phyloP scores from a whole-genome alignment of 768 basidiomycete species.

The Mrakia hoshinonis region DNA sequence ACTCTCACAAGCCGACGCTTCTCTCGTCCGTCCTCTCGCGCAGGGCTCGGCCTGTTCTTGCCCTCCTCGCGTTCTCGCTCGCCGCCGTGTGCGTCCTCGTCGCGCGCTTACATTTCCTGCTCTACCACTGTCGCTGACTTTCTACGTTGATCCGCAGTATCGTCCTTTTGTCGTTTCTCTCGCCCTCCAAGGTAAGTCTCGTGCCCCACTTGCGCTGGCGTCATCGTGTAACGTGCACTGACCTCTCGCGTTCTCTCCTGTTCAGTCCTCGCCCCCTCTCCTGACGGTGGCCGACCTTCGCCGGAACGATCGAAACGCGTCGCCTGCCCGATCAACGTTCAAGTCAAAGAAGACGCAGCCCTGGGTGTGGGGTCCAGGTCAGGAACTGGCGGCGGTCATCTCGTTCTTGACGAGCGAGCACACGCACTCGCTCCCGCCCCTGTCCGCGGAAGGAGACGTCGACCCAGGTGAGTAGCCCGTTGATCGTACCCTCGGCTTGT shows the following conservation, averaged over 20 bases:
- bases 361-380: not conserved
- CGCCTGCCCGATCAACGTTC: not conserved
- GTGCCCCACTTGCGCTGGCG: too few species aligned
- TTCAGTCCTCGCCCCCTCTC: not conserved
- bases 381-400: not conserved
- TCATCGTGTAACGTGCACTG: not conserved
- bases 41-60: not conserved
- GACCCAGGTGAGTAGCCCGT: constrained; percentile 7
- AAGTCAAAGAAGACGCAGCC: not conserved
- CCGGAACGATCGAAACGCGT: not conserved
- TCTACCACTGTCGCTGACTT: not conserved
- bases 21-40: not conserved
- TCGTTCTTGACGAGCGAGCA: constrained; percentile 17
- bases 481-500: not conserved
- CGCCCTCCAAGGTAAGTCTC: too few species aligned
- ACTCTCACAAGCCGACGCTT: not conserved
- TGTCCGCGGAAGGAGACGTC: not conserved
- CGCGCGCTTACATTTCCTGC: not conserved
- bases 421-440: constrained; percentile 9
- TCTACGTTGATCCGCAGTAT: not conserved
- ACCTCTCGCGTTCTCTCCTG: not conserved
- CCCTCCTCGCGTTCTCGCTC: not conserved
- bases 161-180: not conserved
- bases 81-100: not conserved
- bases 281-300: not conserved